These are phyloP conservation scores for Lactifluus echinatus DNA, from an alignment of 768 basidiomycete genomes.

Conservation along the genomic window DNA sequence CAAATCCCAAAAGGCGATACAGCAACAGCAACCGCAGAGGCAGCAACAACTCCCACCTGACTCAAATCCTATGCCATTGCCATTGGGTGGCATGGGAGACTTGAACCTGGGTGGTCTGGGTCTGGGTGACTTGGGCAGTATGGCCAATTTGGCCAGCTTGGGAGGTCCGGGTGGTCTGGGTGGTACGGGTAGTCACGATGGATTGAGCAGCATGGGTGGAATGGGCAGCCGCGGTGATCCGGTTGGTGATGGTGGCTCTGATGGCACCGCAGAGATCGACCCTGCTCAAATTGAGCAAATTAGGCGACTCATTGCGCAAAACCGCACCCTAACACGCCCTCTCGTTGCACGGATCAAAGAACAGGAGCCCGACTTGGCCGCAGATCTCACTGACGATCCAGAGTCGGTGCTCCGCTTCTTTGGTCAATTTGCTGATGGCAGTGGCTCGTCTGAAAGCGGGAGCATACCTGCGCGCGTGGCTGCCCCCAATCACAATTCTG, in stretches of 20 bases:
- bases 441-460: neutral
- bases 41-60: slow-evolving; percentile 22
- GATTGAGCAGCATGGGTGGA: slow-evolving; percentile 39
- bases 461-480: neutral
- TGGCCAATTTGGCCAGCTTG: slow-evolving; percentile 23
- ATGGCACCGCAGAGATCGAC: slow-evolving; percentile 22
- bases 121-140: neutral
- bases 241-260: neutral
- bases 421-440: neutral
- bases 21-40: slow-evolving; percentile 52
- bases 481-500: neutral
- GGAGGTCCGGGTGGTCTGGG: slow-evolving; percentile 37
- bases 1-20: slow-evolving; percentile 43
- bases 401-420: slow-evolving; percentile 41
- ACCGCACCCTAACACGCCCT: slow-evolving; percentile 71
- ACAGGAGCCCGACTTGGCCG: slow-evolving; percentile 68
- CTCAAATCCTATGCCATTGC: slow-evolving; percentile 8
- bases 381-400: slow-evolving; percentile 63
- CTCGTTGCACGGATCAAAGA: slow-evolving; percentile 73
- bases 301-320: slow-evolving; percentile 61
- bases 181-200: slow-evolving; percentile 39
- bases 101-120: neutral
- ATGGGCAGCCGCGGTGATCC: neutral
- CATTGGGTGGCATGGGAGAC: slow-evolving; percentile 26
- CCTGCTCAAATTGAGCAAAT: slow-evolving; percentile 61